phyloP scores from a whole-genome alignment of 2,329 filamentous ascomycete genomes.

The Colletotrichum musae region DNA sequence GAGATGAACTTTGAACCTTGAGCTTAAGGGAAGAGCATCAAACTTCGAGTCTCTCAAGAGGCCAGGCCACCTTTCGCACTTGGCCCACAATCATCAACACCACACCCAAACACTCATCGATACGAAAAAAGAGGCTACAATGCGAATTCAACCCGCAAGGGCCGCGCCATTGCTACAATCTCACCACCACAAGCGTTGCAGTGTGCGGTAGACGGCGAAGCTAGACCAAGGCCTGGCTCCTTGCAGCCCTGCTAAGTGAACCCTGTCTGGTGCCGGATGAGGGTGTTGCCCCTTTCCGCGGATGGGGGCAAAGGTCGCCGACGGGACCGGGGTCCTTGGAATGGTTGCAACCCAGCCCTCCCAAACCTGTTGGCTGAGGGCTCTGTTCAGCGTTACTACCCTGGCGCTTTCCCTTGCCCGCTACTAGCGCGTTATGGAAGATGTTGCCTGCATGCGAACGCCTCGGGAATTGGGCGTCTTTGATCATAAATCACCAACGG shows the following conservation, averaged over 20 bases:
- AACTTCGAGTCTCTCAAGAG: neutral
- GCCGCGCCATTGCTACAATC: neutral
- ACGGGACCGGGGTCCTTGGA: no score
- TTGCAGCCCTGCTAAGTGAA: conserved; percentile 20
- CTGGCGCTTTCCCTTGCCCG: neutral
- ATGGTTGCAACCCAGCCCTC: no score
- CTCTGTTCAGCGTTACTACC: neutral
- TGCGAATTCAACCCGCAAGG: neutral
- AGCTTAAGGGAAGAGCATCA: no score
- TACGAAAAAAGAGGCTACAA: no score
- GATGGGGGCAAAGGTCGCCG: no score
- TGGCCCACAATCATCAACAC: neutral
- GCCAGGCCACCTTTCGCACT: neutral
- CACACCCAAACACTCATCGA: no score
- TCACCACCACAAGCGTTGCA: neutral
- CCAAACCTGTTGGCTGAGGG: neutral
- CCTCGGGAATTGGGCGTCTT: neutral
- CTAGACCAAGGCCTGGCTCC: neutral
- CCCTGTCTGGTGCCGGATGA: conserved; percentile 3
- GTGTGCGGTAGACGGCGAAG: no score
- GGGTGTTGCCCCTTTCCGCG: no score
- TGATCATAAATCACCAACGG: neutral
- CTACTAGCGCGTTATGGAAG: neutral
- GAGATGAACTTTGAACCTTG: conserved; percentile 11
- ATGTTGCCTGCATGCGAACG: neutral